These are phyloP conservation scores for Polyporus tsugae DNA, from an alignment of 1,284 basidiomycete species.

Conservation along the genomic window DNA sequence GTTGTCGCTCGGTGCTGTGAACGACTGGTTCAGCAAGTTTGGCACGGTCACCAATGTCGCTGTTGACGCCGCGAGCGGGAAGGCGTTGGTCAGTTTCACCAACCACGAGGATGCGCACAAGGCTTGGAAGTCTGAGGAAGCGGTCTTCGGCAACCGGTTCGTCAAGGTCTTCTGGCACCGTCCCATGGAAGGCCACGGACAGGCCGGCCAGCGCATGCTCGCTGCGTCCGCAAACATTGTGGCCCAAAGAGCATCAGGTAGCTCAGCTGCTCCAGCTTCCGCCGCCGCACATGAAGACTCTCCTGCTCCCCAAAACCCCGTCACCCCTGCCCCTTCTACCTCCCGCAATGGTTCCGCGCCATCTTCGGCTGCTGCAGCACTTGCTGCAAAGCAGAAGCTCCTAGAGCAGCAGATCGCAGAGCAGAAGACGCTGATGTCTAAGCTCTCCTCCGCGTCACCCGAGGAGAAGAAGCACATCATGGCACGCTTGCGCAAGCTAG, in stretches of 20 bases:
- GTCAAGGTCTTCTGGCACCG: conserved; percentile 96
- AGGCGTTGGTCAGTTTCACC: conserved; percentile 90
- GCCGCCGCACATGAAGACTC: conserved; percentile 32
- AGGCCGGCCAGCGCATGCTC: conserved; percentile 75
- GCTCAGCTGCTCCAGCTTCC: conserved; percentile 37
- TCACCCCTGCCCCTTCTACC: conserved; percentile 31
- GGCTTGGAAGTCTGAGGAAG: conserved; percentile 93
- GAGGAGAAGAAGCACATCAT: conserved; percentile 87
- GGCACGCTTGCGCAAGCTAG: conserved; percentile 79
- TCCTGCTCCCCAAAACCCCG: conserved; percentile 28
- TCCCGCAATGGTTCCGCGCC: conserved; percentile 41
- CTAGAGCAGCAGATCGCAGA: conserved; percentile 89
- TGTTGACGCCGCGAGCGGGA: conserved; percentile 76
- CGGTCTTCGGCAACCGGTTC: conserved; percentile 93
- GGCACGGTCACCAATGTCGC: conserved; percentile 95
- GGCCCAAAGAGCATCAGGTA: conserved; percentile 59
- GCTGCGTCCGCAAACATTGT: conserved; percentile 81
- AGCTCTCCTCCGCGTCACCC: conserved; percentile 66
- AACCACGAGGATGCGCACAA: conserved; percentile 87
- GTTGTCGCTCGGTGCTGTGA: conserved; percentile 81
- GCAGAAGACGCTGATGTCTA: conserved; percentile 88
- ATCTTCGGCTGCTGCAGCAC: conserved; percentile 50
- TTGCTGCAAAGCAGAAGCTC: conserved; percentile 78
- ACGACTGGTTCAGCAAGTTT: conserved; percentile 92
- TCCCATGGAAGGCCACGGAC: conserved; percentile 88